These are phyloP conservation scores for Ambrosia hybrid DNA, from an alignment of 140 eudicot species.

Conservation along the genomic window DNA sequence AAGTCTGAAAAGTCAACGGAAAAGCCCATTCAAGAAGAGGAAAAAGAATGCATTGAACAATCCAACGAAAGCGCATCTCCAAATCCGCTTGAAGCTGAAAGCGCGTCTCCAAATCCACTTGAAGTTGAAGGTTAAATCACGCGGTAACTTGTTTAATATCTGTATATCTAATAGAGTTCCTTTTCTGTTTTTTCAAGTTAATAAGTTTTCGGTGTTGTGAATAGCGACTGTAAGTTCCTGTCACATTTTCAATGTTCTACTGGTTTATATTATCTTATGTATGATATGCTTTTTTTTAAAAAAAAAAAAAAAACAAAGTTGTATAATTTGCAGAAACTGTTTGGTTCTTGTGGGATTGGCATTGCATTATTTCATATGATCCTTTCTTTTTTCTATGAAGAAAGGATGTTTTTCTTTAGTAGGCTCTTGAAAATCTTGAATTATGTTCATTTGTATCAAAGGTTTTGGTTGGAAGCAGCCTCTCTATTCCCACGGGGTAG, in stretches of 20 bases:
- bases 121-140: conserved; percentile 37
- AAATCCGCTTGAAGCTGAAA: conserved; percentile 33
- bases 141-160: conserved; percentile 30
- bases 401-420: no score
- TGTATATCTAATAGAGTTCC: conserved; percentile 33
- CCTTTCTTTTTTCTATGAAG: no score
- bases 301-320: conserved; percentile 7
- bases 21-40: conserved; percentile 37
- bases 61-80: conserved; percentile 24
- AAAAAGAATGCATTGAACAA: conserved; percentile 33
- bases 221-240: conserved; percentile 32
- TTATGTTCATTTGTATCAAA: neutral
- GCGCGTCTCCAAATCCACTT: conserved; percentile 20
- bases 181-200: conserved; percentile 26
- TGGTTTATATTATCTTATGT: conserved; percentile 17
- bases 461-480: no score
- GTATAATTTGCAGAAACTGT: conserved; percentile 23
- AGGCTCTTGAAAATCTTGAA: neutral
- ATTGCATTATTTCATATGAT: conserved; percentile 2
- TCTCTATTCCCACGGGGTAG: no score
- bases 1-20: conserved; percentile 42
- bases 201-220: conserved; percentile 36
- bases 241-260: neutral
- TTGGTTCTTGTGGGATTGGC: conserved; percentile 18
- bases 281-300: conserved; percentile 18